Base-by-base conservation (phyloP, 2,329 filamentous ascomycete genomes). In the Penicillium sp. region DNA sequence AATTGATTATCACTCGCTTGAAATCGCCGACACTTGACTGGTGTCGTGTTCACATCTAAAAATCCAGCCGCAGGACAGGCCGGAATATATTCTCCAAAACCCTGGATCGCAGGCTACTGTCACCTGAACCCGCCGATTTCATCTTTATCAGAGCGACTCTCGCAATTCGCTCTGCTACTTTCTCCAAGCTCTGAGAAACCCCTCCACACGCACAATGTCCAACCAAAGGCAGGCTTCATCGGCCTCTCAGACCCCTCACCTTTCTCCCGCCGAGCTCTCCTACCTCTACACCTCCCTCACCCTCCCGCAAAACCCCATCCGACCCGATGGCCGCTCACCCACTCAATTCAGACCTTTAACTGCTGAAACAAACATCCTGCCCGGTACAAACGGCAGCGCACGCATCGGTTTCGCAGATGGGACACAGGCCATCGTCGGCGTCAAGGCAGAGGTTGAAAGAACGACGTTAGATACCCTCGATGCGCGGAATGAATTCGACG, bases 231-330 rank as follows among this genome's bases (percentile, higher is more conserved):
- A 82, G 71, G 80, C 82, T 62, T 65, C 65, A 16, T 69, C 68
- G 24, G 67, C 69, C 46, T 67, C 69, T 1, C 69, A 71, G 54
- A 66, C 66, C 42, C 69, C 80, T 36, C 84, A 89, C 59, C 85
- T 97, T 69, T 96, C 90, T 44, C 91, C 93, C 39, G 89, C 93
- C 63, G 93, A 98, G 74, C 87, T 98, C 62, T 89, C 90, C 60
- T 98, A 96, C 74, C 82, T 97, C 42, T 89, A 95, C 77, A 82
- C 81, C 55, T 90, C 91, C 5, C 88, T 98, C 63, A 79, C 83
- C 6, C 84, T 90, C 79, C 89, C 89, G 9, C 54, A 64, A 40
- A 59, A 51, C 26, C 89, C 93, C 16, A 86, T 97, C 66, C 89
- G 93, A 20, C 87, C 91, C 18, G 93, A 98, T 69, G 87, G 86